Evolutionary conservation across 805 yeast genomes (phyloP), one percentile per base, ranked within the genome.

Genomic region (Lipomyces orientalis): DNA sequence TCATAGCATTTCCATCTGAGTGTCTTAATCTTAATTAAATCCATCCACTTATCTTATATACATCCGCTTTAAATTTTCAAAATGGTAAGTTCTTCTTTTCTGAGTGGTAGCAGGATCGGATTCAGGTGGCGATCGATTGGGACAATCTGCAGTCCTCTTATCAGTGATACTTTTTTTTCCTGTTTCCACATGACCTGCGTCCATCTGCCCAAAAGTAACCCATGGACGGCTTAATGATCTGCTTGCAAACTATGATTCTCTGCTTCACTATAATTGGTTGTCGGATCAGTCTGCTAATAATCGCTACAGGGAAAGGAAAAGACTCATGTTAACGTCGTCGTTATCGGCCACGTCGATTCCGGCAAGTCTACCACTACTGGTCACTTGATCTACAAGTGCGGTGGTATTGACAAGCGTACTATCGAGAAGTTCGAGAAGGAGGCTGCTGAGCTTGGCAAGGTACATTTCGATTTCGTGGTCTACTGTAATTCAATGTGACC

Each of bases 341-440:
- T 95, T 83, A 94, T 94, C 85, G 99, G 98, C 86, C 98, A 94
- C 97, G 98, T 95, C 98, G 98, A 94, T 87, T 93, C 98, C 80
- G 94, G 94, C 86, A 90, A 91, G 87, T 94, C 98, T 75, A 93
- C 98, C 82, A 94, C 98, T 85, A 93, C 98, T 83, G 98, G 98
- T 86, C 98, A 93, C 90, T 90, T 93, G 86, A 93, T 93, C 82
- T 93, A 83, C 97, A 93, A 93, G 94, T 93, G 97, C 88, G 97
- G 98, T 90, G 97, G 96, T 90, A 74, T 74, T 59, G 97, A 93
- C 87, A 93, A 92, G 91, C 90, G 97, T 88, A 93, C 97, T 83
- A 92, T 92, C 81, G 97, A 93, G 88, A 92, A 92, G 91, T 91
- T 91, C 86, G 97, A 91, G 87, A 90, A 92, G 88, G 97, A 93